Evolutionary conservation across 768 basidiomycete genomes (phyloP).

Genomic region (Rhodocollybia butyracea): DNA sequence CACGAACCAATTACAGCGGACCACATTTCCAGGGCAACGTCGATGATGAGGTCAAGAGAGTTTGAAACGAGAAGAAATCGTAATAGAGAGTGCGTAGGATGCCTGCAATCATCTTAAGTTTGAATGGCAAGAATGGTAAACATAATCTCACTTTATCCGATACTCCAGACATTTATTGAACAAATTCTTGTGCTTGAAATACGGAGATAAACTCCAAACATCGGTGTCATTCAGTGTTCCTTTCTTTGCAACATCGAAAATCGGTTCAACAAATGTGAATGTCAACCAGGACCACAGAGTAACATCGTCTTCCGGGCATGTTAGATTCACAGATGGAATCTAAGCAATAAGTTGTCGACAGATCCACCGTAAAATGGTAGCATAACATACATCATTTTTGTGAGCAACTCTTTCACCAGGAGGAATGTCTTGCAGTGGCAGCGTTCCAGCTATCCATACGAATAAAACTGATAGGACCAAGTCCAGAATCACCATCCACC

Average conservation of each 20-base stretch:
- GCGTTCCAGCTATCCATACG: constrained; percentile 51
- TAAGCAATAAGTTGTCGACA: constrained; percentile 17
- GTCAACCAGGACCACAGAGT: constrained; percentile 64
- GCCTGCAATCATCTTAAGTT: constrained; percentile 24
- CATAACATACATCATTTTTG: constrained; percentile 39
- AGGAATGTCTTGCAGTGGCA: constrained; percentile 44
- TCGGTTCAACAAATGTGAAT: constrained; percentile 63
- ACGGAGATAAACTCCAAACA: constrained; percentile 67
- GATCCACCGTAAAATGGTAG: constrained; percentile 7
- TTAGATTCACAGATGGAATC: constrained; percentile 45
- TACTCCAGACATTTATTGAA: constrained; percentile 63
- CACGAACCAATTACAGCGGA: constrained; percentile 43
- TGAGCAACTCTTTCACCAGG: constrained; percentile 49
- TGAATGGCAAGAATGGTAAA: not conserved
- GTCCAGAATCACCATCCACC: constrained; percentile 15
- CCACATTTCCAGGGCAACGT: constrained; percentile 57
- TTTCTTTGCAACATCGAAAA: constrained; percentile 48
- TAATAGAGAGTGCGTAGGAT: constrained; percentile 56
- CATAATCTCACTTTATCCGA: constrained; percentile 31
- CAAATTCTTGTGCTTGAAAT: constrained; percentile 63
- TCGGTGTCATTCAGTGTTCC: constrained; percentile 49
- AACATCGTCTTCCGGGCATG: constrained; percentile 65
- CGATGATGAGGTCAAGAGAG: constrained; percentile 65
- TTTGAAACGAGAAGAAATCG: constrained; percentile 64
- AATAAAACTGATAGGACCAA: constrained; percentile 34